Conservation (phyloP, 495 filamentous ascomycete species). For the Delitschia confertaspora region DNA sequence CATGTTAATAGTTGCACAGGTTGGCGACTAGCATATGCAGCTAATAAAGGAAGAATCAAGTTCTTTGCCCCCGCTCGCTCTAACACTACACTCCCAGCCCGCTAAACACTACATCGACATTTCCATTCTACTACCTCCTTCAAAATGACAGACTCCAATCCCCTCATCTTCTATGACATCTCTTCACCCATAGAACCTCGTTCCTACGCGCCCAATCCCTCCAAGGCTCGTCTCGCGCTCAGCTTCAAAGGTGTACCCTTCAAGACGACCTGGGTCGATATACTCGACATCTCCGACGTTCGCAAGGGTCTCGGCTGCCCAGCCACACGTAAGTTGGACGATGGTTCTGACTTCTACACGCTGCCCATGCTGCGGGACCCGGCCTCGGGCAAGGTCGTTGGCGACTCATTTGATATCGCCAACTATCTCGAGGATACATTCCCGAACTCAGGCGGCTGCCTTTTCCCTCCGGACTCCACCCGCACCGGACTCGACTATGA, state of each 20-base stretch:
- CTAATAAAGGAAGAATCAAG: too few species aligned
- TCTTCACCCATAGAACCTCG: conserved; percentile 36
- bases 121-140: conserved; percentile 3
- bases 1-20: too few species aligned
- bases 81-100: not conserved
- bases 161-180: conserved; percentile 52
- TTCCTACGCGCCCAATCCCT: conserved; percentile 48
- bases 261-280: conserved; percentile 44
- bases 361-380: conserved; percentile 50
- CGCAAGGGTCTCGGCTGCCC: conserved; percentile 41
- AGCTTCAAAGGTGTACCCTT: conserved; percentile 51
- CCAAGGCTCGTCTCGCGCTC: conserved; percentile 51
- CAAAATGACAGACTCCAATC: conserved; percentile 25
- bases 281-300: conserved; percentile 42
- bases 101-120: conserved; percentile 5
- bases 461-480: conserved; percentile 33
- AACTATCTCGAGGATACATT: conserved; percentile 46
- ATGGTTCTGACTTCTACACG: conserved; percentile 51
- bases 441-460: conserved; percentile 33
- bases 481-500: conserved; percentile 15
- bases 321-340: conserved; percentile 44
- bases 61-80: not conserved
- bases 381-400: conserved; percentile 36
- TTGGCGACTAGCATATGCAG: too few species aligned
- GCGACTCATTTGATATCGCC: conserved; percentile 58